phyloP scores from a whole-genome alignment of 331 rosid genomes.

The Erythrophleum ivorense region DNA sequence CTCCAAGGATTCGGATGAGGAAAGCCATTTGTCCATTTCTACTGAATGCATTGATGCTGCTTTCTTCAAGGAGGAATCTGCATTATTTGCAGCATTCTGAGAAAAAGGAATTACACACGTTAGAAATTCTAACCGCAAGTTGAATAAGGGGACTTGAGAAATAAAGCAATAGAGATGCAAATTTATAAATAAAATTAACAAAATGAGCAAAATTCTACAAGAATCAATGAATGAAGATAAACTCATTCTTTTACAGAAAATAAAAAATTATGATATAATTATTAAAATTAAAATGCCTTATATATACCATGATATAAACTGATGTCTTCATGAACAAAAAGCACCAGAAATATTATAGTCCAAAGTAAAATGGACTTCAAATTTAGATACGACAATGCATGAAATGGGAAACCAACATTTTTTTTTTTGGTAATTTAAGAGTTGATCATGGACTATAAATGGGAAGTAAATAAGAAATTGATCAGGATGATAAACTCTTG shows the following conservation, averaged over 20 bases:
- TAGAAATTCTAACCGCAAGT: slow-evolving; percentile 33
- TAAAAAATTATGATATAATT: neutral
- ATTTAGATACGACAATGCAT: too few species aligned
- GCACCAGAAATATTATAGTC: neutral
- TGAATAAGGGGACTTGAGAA: slow-evolving; percentile 31
- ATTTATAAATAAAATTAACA: neutral
- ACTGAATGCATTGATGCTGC: slow-evolving; percentile 56
- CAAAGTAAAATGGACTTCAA: neutral
- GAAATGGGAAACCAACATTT: too few species aligned
- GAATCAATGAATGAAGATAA: slow-evolving; percentile 6
- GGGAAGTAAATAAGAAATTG: too few species aligned
- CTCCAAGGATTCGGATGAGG: slow-evolving; percentile 72
- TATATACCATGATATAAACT: neutral
- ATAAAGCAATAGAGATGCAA: slow-evolving; percentile 10
- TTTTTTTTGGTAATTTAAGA: too few species aligned
- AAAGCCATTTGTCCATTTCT: slow-evolving; percentile 64
- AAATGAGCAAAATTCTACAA: slow-evolving; percentile 22
- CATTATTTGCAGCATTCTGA: slow-evolving; percentile 69
- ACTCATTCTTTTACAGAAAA: neutral
- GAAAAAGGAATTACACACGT: slow-evolving; percentile 30
- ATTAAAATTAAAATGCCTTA: neutral
- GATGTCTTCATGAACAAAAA: neutral
- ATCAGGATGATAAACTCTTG: too few species aligned
- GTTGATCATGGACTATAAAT: too few species aligned
- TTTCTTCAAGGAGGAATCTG: slow-evolving; percentile 50